Evolutionary conservation across 257 asterid genomes (phyloP), one percentile per base, ranked within the genome.

Genomic region (Solanum bulbocastanum): DNA sequence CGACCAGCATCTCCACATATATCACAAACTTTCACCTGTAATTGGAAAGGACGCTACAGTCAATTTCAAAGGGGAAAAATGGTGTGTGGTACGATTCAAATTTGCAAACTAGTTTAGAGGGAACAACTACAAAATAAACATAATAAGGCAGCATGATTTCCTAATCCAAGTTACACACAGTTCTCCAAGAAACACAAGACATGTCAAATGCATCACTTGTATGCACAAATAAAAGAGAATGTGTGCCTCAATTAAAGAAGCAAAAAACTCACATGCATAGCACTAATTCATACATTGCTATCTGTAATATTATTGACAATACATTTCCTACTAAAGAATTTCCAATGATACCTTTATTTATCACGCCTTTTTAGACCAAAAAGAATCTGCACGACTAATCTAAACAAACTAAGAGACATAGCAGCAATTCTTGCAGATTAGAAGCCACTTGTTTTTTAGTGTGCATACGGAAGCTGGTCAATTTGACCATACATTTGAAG

Each of bases 1-100:
- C 95, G 92, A 23, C 99, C 99, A 5, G 98, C 95, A 93, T 94
- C 99, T 88, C 99, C 99, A 88, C 99, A 97, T 75, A 93, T 96
- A 92, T 97, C 98, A 91, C 99, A 97, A 89, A 97, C 97, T 94
- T 94, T 96, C 88, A 97, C 99, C 99, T 92, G 85, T 93, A 87
- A 88, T 62, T 89, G 87, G 42, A 60, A 66, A 88, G 52, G 86
- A 88, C 74, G 90, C 58, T 49, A 46, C 68, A 49, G 86, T 9
- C 71, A 82, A 82, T 82, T 49, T 49, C 44, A 52, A 49, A 82
- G 71, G 18, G 68, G 46, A 20, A 18, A 74, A 81, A 52, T 32
- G 71, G 44, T 10, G 86, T 52, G 32, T 52, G 25, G 15, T 32
- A 33, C 88, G 12, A 46, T 52, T 27, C 32, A 62, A 20, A 44